These are phyloP conservation scores for Xylariomycetidae sp. DNA, from an alignment of 2,329 filamentous ascomycete genomes.

Conservation along the genomic window DNA sequence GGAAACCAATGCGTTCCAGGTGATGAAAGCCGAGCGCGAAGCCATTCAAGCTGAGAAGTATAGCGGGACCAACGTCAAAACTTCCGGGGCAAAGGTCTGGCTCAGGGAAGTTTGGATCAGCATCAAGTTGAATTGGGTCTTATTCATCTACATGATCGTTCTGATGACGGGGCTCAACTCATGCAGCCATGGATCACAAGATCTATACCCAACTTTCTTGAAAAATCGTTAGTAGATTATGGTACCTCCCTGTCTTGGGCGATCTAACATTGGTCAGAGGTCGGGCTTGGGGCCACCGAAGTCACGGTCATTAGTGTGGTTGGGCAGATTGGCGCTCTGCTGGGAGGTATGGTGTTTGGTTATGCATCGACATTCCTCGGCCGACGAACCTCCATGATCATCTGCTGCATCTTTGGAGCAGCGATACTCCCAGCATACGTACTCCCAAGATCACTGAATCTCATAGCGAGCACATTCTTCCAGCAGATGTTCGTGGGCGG, in stretches of 20 bases:
- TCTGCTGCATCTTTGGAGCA: constrained; percentile 9
- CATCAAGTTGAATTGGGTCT: constrained; percentile 11
- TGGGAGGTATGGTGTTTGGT: constrained; percentile 5
- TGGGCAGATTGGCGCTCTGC: constrained; percentile 9
- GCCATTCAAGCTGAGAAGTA: constrained; percentile 1
- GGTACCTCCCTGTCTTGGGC: not conserved
- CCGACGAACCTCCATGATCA: constrained; percentile 13
- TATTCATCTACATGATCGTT: constrained; percentile 14
- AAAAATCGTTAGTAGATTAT: constrained; percentile 10
- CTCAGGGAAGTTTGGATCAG: constrained; percentile 6
- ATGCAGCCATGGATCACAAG: constrained; percentile 10
- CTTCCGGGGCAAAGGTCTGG: constrained; percentile 7
- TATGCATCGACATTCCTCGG: constrained; percentile 14
- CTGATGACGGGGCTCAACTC: constrained; percentile 14
- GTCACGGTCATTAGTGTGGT: constrained; percentile 12
- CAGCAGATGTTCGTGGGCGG: constrained; percentile 11
- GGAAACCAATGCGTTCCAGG: constrained; percentile 14
- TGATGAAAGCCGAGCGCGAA: constrained; percentile 11
- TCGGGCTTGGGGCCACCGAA: constrained; percentile 8
- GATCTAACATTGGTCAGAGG: constrained; percentile 10
- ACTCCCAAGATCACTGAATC: constrained; percentile 9
- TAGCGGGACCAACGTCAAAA: not conserved
- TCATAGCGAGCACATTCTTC: constrained; percentile 9
- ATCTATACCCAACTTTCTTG: constrained; percentile 14
- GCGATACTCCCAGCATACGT: constrained; percentile 10